Conservation (phyloP, 2,329 filamentous ascomycete species). For the Exophiala sp. region DNA sequence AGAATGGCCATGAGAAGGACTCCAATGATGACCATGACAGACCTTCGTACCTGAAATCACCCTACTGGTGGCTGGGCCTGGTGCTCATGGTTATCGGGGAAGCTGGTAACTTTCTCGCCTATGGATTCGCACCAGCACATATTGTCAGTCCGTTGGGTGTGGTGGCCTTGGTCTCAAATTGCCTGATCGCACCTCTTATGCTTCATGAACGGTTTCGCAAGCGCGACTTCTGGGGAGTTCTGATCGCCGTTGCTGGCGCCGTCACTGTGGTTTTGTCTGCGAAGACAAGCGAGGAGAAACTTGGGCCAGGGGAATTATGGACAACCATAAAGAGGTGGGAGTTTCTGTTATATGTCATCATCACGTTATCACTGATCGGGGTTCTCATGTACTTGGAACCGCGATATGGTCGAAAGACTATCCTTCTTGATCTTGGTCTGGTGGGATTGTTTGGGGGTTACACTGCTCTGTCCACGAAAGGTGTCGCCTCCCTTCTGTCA, state of each 20-base stretch:
- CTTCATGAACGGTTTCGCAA: conserved; percentile 83
- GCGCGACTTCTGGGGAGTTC: conserved; percentile 79
- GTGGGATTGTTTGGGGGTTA: conserved; percentile 94
- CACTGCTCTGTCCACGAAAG: conserved; percentile 94
- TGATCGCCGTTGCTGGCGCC: conserved; percentile 79
- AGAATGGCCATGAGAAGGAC: conserved; percentile 28
- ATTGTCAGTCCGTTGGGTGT: conserved; percentile 95
- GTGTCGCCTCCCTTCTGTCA: conserved; percentile 89
- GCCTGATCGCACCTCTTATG: conserved; percentile 88
- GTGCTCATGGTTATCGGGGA: conserved; percentile 89
- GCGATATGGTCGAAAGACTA: conserved; percentile 75
- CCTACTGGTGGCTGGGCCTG: conserved; percentile 95
- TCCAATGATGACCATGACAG: conserved; percentile 42
- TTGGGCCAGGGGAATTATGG: conserved; percentile 88
- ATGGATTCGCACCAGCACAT: conserved; percentile 93
- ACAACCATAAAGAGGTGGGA: conserved; percentile 77
- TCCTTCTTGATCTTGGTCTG: conserved; percentile 85
- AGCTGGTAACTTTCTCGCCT: conserved; percentile 92
- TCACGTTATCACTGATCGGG: conserved; percentile 68
- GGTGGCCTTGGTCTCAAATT: conserved; percentile 95
- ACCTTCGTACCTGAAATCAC: conserved; percentile 77
- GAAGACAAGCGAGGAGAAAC: conserved; percentile 78
- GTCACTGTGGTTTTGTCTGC: conserved; percentile 91
- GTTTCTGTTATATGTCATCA: conserved; percentile 82
- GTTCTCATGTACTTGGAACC: conserved; percentile 75